A percentile compares a stretch with the other conserved stretches of the same genome.
These are phyloP conservation scores for Posidonia australis DNA, from an alignment of 106 monocot genomes.

Conservation along the genomic window DNA sequence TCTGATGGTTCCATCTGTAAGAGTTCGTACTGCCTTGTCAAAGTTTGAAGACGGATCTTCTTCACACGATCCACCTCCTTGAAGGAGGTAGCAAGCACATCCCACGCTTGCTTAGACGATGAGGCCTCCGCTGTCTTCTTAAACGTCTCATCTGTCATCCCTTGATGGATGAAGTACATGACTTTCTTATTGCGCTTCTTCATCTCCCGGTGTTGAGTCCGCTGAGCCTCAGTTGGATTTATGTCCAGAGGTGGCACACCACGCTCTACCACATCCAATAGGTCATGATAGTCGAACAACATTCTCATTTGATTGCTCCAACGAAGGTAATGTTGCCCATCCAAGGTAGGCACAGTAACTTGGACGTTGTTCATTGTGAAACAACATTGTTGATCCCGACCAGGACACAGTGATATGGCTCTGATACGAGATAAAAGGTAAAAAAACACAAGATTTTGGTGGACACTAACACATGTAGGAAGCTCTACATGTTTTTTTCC, in stretches of 20 bases:
- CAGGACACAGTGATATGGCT: no score
- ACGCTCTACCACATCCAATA: background rate
- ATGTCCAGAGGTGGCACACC: background rate
- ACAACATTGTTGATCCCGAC: no score
- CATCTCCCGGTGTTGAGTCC: background rate
- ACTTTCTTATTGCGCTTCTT: background rate
- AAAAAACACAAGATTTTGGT: no score
- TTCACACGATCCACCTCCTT: background rate
- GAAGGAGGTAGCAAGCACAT: background rate
- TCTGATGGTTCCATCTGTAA: background rate
- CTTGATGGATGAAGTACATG: conserved; percentile 4
- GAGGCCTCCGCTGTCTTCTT: background rate
- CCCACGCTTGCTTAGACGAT: conserved; percentile 6
- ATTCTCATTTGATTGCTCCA: background rate
- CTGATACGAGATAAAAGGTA: no score
- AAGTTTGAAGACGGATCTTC: background rate
- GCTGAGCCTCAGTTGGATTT: background rate
- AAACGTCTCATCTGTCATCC: background rate
- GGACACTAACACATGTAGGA: no score
- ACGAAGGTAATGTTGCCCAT: background rate
- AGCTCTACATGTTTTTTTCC: no score
- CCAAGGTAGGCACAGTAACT: background rate
- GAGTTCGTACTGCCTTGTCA: conserved; percentile 6
- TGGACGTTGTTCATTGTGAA: no score
- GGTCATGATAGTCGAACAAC: background rate